A percentile compares a stretch with the other conserved stretches of the same genome.
Conservation (phyloP, 2,329 filamentous ascomycete species). For the Colletotrichum limetticola region DNA sequence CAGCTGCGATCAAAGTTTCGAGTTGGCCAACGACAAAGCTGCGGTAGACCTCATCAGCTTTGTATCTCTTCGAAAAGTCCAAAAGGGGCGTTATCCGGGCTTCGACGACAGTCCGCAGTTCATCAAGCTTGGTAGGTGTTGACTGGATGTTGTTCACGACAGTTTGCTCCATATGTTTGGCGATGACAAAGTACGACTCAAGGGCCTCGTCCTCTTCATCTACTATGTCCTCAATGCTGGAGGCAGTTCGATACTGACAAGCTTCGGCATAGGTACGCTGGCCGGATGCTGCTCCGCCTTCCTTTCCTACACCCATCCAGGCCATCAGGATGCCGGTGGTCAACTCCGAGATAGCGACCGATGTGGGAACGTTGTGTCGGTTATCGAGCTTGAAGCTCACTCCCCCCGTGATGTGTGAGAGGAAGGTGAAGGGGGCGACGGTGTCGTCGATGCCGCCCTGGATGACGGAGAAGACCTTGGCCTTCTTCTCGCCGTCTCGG, state of each 20-base stretch:
- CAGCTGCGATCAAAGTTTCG: constrained; percentile 52
- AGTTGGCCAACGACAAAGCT: constrained; percentile 51
- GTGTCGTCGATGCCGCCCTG: constrained; percentile 36
- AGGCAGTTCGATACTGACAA: not conserved
- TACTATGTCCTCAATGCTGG: not conserved
- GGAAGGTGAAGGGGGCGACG: constrained; percentile 51
- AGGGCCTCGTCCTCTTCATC: constrained; percentile 11
- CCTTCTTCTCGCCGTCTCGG: constrained; percentile 47
- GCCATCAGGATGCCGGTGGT: constrained; percentile 54
- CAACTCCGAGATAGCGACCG: constrained; percentile 49
- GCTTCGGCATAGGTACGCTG: constrained; percentile 1
- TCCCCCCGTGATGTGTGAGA: constrained; percentile 54
- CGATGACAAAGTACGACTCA: constrained; percentile 8
- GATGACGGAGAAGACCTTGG: constrained; percentile 56
- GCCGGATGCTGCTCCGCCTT: constrained; percentile 18
- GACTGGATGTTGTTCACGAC: constrained; percentile 33
- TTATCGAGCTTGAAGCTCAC: constrained; percentile 47
- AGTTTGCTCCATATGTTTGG: not conserved
- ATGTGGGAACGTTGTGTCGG: constrained; percentile 23
- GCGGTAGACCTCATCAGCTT: constrained; percentile 49
- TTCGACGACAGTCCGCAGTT: constrained; percentile 40
- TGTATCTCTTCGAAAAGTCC: constrained; percentile 54
- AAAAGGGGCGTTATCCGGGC: constrained; percentile 39
- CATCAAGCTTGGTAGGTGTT: constrained; percentile 35
- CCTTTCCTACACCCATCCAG: constrained; percentile 54